phyloP scores from a whole-genome alignment of 2,329 filamentous ascomycete genomes.

The Lasiodiplodia theobromae region DNA sequence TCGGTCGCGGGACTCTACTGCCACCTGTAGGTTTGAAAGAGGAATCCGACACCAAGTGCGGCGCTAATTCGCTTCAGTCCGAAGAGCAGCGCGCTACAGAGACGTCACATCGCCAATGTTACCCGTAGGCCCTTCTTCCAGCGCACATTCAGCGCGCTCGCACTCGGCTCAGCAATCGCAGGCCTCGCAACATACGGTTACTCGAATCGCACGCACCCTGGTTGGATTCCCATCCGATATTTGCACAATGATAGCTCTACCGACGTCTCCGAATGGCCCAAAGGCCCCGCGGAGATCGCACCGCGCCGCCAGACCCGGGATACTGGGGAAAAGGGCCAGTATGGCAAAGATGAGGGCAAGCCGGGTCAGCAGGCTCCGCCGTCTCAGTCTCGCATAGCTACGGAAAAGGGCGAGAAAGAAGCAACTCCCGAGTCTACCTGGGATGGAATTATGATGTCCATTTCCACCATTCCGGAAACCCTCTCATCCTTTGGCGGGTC shows the following conservation, averaged over 20 bases:
- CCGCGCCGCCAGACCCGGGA: background rate
- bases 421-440: slow-evolving; percentile 38
- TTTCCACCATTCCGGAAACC: slow-evolving; percentile 40
- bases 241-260: slow-evolving; percentile 19
- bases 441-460: slow-evolving; percentile 42
- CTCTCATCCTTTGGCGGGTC: slow-evolving; percentile 54
- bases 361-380: slow-evolving; percentile 44
- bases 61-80: slow-evolving; percentile 18
- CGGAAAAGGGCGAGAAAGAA: slow-evolving; percentile 37
- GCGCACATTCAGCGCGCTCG: slow-evolving; percentile 18
- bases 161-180: slow-evolving; percentile 24
- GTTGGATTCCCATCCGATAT: background rate
- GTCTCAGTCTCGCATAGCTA: slow-evolving; percentile 42
- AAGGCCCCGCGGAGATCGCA: slow-evolving; percentile 3
- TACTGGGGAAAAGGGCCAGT: background rate
- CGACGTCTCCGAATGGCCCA: slow-evolving; percentile 11
- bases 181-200: slow-evolving; percentile 2
- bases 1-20: slow-evolving; percentile 15
- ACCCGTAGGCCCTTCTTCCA: slow-evolving; percentile 11
- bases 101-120: background rate
- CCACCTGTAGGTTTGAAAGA: background rate
- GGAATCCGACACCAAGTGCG: background rate
- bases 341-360: slow-evolving; percentile 25
- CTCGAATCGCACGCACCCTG: background rate
- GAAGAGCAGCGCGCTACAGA: background rate